Conservation (phyloP, 176 grass and related monocot species). For the Zea luxurians region DNA sequence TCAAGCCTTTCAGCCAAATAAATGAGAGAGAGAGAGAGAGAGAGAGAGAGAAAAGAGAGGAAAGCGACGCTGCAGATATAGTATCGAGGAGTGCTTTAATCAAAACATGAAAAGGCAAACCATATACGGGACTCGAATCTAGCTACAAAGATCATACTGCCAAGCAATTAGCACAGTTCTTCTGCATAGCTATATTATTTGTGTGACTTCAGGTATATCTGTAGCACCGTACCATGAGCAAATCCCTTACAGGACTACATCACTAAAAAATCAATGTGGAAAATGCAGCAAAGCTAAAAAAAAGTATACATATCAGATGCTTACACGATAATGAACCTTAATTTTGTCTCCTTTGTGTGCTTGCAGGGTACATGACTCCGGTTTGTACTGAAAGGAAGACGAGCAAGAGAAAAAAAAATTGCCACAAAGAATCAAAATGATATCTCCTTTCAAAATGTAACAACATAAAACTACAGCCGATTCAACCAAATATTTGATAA, state of each 20-base stretch:
- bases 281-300: neutral
- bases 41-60: neutral
- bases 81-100: neutral
- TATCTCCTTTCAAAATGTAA: neutral
- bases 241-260: neutral
- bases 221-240: neutral
- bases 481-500: neutral
- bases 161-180: slow-evolving; percentile 2
- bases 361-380: slow-evolving; percentile 67
- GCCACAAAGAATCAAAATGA: slow-evolving; percentile 10
- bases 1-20: slow-evolving; percentile 32
- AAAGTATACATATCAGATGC: neutral
- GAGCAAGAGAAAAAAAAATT: neutral
- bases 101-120: slow-evolving; percentile 24
- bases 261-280: neutral
- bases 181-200: slow-evolving; percentile 19
- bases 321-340: slow-evolving; percentile 94
- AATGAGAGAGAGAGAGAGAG: neutral
- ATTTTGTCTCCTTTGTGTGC: slow-evolving; percentile 85
- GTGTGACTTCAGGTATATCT: neutral
- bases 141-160: neutral
- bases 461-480: neutral
- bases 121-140: neutral
- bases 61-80: neutral
- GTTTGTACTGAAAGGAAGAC: slow-evolving; percentile 68